Evolutionary conservation across 768 basidiomycete species (phyloP).

Genomic region (Crucibulum laeve): DNA sequence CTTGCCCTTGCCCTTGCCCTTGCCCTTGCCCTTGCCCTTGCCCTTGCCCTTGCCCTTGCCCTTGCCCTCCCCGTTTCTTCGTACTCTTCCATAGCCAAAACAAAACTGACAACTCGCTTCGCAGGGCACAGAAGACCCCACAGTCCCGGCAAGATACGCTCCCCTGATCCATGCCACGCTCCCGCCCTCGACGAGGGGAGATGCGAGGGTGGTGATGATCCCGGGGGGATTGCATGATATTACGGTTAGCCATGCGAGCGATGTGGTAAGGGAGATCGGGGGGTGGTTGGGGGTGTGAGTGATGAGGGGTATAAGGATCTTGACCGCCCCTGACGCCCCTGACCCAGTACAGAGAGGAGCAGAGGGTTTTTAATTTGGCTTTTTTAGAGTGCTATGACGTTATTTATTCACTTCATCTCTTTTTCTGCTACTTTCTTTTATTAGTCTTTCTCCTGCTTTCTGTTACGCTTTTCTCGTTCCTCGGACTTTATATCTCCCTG

Average conservation of each 20-base stretch:
- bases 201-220: constrained; percentile 40
- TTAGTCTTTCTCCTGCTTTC: too few relatives aligned
- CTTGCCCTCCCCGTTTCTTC: neutral
- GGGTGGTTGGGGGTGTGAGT: too few relatives aligned
- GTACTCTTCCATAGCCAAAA: neutral
- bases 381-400: too few relatives aligned
- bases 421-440: too few relatives aligned
- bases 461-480: too few relatives aligned
- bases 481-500: too few relatives aligned
- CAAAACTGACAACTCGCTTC: neutral
- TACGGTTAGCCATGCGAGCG: constrained; percentile 34
- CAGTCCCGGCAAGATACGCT: constrained; percentile 54
- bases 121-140: constrained; percentile 56
- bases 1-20: neutral
- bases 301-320: too few relatives aligned
- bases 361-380: too few relatives aligned
- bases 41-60: neutral
- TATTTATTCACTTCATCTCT: too few relatives aligned
- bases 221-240: constrained; percentile 53
- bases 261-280: constrained; percentile 23
- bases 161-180: constrained; percentile 39
- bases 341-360: too few relatives aligned
- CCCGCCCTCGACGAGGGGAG: constrained; percentile 25
- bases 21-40: neutral
- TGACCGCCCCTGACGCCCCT: too few relatives aligned